Conservation (phyloP, 2,329 filamentous ascomycete genomes). For the Alternaria solani region DNA sequence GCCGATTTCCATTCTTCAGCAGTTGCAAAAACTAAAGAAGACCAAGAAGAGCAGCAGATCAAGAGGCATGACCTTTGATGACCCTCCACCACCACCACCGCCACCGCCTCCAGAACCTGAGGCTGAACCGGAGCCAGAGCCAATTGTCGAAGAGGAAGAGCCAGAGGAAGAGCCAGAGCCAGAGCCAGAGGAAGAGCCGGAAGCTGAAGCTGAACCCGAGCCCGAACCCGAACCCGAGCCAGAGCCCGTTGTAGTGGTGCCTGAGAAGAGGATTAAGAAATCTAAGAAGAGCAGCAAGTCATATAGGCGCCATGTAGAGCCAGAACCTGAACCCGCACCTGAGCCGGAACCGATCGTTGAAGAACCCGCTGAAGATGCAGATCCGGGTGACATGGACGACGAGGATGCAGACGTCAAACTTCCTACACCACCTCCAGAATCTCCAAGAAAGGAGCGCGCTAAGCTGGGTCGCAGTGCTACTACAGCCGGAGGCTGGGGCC, state of each 20-base stretch:
- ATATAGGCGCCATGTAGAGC: slow-evolving; percentile 30
- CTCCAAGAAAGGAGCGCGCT: slow-evolving; percentile 73
- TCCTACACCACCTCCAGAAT: slow-evolving; percentile 60
- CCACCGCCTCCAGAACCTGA: slow-evolving; percentile 35
- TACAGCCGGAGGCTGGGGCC: slow-evolving; percentile 72
- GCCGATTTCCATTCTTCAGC: slow-evolving; percentile 29
- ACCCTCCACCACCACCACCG: slow-evolving; percentile 41
- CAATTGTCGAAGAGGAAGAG: slow-evolving; percentile 23
- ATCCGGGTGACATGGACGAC: slow-evolving; percentile 35
- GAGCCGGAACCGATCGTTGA: slow-evolving; percentile 34
- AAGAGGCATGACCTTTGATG: slow-evolving; percentile 67
- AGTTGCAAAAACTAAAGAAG: slow-evolving; percentile 32
- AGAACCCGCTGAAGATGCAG: slow-evolving; percentile 31
- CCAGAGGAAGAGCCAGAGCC: slow-evolving; percentile 44
- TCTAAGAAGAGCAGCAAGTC: slow-evolving; percentile 42
- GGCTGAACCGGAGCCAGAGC: slow-evolving; percentile 24
- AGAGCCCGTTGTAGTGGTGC: slow-evolving; percentile 35
- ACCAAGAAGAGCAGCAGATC: slow-evolving; percentile 43
- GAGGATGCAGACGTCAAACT: slow-evolving; percentile 47
- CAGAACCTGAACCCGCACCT: slow-evolving; percentile 12
- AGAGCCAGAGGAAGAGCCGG: slow-evolving; percentile 21
- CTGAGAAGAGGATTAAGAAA: slow-evolving; percentile 32
- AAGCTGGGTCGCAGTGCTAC: slow-evolving; percentile 76
- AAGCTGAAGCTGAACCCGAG: slow-evolving; percentile 33
- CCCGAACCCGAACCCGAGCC: slow-evolving; percentile 28